A percentile compares a stretch with the other conserved stretches of the same genome.
Evolutionary conservation across 2,329 filamentous ascomycete species (phyloP).

Genomic region (Diaporthe capsici): DNA sequence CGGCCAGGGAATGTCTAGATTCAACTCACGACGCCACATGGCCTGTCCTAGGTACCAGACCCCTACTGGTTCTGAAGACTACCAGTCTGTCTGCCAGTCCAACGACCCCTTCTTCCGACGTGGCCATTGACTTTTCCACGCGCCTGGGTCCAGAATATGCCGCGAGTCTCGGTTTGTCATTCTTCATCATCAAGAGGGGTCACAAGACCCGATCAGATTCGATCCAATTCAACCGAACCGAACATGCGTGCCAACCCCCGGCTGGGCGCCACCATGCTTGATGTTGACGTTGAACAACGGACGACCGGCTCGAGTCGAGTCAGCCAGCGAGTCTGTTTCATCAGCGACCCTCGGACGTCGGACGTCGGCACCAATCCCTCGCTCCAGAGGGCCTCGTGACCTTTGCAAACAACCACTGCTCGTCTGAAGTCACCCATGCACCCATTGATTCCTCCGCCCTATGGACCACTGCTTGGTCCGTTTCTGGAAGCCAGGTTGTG

Average conservation of each 20-base stretch:
- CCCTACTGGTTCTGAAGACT: background rate
- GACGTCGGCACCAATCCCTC: constrained; percentile 11
- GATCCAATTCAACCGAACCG: constrained; percentile 19
- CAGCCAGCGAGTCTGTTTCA: constrained; percentile 30
- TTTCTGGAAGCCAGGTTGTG: constrained; percentile 3
- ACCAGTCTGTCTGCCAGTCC: background rate
- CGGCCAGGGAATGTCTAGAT: background rate
- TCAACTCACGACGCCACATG: constrained; percentile 36
- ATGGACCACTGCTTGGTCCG: background rate
- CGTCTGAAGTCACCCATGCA: background rate
- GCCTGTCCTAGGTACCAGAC: constrained; percentile 33
- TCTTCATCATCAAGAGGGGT: constrained; percentile 23
- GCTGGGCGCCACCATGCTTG: background rate
- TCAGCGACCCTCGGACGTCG: constrained; percentile 23
- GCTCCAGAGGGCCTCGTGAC: background rate
- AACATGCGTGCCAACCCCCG: background rate
- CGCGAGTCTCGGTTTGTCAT: background rate
- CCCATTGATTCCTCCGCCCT: background rate
- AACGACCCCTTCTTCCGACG: background rate
- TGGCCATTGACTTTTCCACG: constrained; percentile 1
- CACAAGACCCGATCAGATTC: constrained; percentile 15
- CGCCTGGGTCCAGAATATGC: background rate
- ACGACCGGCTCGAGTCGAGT: constrained; percentile 17
- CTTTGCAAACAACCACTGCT: background rate
- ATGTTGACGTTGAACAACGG: background rate